Conservation (phyloP, 129 eudicot genomes). For the Centella asiatica region DNA sequence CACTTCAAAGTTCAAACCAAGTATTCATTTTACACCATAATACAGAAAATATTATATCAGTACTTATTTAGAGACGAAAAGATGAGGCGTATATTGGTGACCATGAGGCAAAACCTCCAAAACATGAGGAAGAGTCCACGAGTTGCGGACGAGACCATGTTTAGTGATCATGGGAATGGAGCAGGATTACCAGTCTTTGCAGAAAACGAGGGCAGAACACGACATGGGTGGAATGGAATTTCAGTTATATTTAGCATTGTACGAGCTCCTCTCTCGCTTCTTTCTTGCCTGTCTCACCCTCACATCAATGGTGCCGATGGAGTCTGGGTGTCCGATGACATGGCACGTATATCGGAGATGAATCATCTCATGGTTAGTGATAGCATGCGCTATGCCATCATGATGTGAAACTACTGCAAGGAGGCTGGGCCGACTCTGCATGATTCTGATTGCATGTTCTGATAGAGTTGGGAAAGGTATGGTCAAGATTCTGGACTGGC, state of each 20-base stretch:
- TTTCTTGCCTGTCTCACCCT: conserved; percentile 25
- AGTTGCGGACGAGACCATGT: conserved; percentile 67
- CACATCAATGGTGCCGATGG: conserved; percentile 21
- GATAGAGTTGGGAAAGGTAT: conserved; percentile 8
- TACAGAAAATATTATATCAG: conserved; percentile 2
- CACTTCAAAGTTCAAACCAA: conserved; percentile 19
- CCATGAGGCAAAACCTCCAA: conserved; percentile 39
- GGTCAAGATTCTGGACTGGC: conserved; percentile 5
- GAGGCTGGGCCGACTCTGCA: background rate
- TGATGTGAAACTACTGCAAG: conserved; percentile 51
- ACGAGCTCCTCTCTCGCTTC: conserved; percentile 30
- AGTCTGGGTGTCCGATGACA: conserved; percentile 20
- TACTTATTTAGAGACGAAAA: background rate
- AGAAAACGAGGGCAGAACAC: conserved; percentile 16
- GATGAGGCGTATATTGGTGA: conserved; percentile 38
- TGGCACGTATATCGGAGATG: conserved; percentile 17
- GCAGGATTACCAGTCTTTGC: conserved; percentile 18
- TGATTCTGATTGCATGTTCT: conserved; percentile 14
- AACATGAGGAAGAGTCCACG: conserved; percentile 42
- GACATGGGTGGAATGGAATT: conserved; percentile 36
- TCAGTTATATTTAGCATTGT: conserved; percentile 41
- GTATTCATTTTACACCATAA: conserved; percentile 1
- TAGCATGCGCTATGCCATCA: conserved; percentile 70
- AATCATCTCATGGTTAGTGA: conserved; percentile 62
- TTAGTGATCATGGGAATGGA: conserved; percentile 30